Evolutionary conservation across 2,329 filamentous ascomycete species (phyloP).

Genomic region (Alternaria viburni): DNA sequence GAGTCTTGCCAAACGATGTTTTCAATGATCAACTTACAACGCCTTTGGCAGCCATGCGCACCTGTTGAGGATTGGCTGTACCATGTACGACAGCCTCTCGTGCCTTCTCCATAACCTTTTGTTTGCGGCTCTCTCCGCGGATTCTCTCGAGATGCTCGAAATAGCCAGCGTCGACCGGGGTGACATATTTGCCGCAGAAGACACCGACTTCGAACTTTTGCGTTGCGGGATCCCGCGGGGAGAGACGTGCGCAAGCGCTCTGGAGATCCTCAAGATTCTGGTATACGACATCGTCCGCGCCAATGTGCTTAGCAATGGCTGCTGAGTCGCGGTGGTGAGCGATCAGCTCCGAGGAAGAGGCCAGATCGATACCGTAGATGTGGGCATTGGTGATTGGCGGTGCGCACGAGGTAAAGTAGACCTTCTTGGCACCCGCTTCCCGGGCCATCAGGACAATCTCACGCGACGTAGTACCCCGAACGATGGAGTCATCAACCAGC

Average conservation of each 20-base stretch:
- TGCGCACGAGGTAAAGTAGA: slow-evolving; percentile 82
- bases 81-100: slow-evolving; percentile 70
- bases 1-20: background rate
- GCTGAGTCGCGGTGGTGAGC: slow-evolving; percentile 69
- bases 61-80: slow-evolving; percentile 64
- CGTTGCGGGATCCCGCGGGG: slow-evolving; percentile 62
- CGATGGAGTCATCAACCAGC: slow-evolving; percentile 88
- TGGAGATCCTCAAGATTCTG: slow-evolving; percentile 81
- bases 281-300: slow-evolving; percentile 78
- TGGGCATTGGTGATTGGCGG: slow-evolving; percentile 79
- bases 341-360: slow-evolving; percentile 73
- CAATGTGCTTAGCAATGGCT: slow-evolving; percentile 71
- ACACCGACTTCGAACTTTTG: slow-evolving; percentile 87
- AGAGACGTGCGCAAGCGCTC: slow-evolving; percentile 75
- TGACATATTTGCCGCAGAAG: slow-evolving; percentile 87
- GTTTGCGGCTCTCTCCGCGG: slow-evolving; percentile 72
- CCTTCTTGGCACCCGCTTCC: slow-evolving; percentile 80
- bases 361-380: slow-evolving; percentile 67
- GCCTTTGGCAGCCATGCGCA: slow-evolving; percentile 68
- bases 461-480: slow-evolving; percentile 80
- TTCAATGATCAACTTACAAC: slow-evolving; percentile 48
- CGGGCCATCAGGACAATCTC: slow-evolving; percentile 85
- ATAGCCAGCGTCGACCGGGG: slow-evolving; percentile 78
- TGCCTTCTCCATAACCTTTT: slow-evolving; percentile 69
- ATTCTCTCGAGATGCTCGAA: slow-evolving; percentile 79